Evolutionary conservation across 2,329 filamentous ascomycete genomes (phyloP).

Genomic region (Botrytis deweyae): DNA sequence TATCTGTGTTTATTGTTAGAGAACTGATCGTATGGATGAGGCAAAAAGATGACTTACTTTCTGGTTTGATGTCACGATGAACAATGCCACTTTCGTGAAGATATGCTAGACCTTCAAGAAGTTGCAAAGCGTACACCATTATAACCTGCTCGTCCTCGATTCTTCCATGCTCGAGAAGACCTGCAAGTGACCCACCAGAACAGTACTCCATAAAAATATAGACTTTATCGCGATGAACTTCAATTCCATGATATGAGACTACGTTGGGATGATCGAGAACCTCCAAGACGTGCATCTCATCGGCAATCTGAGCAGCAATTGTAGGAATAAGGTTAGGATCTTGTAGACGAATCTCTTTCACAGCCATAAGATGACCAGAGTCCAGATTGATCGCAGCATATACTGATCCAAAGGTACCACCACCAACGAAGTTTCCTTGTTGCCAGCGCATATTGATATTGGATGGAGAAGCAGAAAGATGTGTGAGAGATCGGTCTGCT

Average conservation of each 20-base stretch:
- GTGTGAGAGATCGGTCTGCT: slow-evolving; percentile 90
- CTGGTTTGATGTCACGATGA: slow-evolving; percentile 96
- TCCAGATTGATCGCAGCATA: slow-evolving; percentile 98
- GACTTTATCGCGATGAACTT: slow-evolving; percentile 97
- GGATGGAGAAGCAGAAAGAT: slow-evolving; percentile 88
- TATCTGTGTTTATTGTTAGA: slow-evolving; percentile 55
- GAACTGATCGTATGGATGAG: background rate
- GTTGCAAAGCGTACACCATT: slow-evolving; percentile 92
- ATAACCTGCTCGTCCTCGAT: slow-evolving; percentile 98
- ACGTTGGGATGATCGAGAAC: slow-evolving; percentile 96
- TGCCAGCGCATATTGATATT: slow-evolving; percentile 98
- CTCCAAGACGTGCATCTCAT: slow-evolving; percentile 96
- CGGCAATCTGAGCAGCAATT: slow-evolving; percentile 88
- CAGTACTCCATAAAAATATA: slow-evolving; percentile 99
- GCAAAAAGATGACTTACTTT: slow-evolving; percentile 62
- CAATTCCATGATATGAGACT: slow-evolving; percentile 96
- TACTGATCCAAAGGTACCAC: slow-evolving; percentile 94
- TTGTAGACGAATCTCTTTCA: slow-evolving; percentile 96
- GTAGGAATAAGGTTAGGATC: slow-evolving; percentile 95
- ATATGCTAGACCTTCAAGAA: slow-evolving; percentile 91
- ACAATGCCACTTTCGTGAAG: slow-evolving; percentile 89
- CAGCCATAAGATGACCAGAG: slow-evolving; percentile 93
- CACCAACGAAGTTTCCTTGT: slow-evolving; percentile 96
- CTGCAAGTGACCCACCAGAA: slow-evolving; percentile 88
- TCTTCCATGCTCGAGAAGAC: slow-evolving; percentile 86